phyloP scores from a whole-genome alignment of 2,329 filamentous ascomycete genomes.

The Diplodia sapinea region DNA sequence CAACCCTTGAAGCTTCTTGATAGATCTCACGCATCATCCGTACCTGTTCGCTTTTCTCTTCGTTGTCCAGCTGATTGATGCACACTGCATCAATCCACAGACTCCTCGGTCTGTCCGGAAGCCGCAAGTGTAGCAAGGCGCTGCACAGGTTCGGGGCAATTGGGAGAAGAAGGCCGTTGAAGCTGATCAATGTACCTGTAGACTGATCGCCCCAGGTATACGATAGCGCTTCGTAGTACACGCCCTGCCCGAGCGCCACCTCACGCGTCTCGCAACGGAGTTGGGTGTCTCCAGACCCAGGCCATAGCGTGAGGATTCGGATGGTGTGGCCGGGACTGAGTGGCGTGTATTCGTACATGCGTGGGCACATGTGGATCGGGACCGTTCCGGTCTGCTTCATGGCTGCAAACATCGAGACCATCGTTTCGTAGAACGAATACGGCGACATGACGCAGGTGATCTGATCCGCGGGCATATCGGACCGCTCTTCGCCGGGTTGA shows the following conservation, averaged over 20 bases:
- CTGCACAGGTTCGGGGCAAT: slow-evolving; percentile 14
- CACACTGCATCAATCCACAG: slow-evolving; percentile 33
- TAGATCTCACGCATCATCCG: slow-evolving; percentile 31
- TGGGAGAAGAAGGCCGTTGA: neutral
- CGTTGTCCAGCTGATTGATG: slow-evolving; percentile 31
- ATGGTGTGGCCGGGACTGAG: neutral
- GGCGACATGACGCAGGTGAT: neutral
- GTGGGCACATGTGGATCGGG: neutral
- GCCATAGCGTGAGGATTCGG: neutral
- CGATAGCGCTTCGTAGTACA: slow-evolving; percentile 32
- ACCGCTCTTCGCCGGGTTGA: neutral
- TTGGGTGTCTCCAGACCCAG: neutral
- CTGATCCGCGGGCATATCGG: neutral
- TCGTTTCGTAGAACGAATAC: neutral
- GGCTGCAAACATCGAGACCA: neutral
- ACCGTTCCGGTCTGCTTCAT: neutral
- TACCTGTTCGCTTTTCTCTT: slow-evolving; percentile 31
- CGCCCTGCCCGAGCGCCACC: neutral
- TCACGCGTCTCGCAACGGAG: neutral
- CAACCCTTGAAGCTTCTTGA: neutral
- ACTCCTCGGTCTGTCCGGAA: neutral
- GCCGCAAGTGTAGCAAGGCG: slow-evolving; percentile 22
- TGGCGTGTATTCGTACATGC: neutral
- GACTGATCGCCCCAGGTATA: slow-evolving; percentile 32
- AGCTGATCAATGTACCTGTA: neutral